phyloP scores from a whole-genome alignment of 805 yeast species.

The Nakazawaea peltata region DNA sequence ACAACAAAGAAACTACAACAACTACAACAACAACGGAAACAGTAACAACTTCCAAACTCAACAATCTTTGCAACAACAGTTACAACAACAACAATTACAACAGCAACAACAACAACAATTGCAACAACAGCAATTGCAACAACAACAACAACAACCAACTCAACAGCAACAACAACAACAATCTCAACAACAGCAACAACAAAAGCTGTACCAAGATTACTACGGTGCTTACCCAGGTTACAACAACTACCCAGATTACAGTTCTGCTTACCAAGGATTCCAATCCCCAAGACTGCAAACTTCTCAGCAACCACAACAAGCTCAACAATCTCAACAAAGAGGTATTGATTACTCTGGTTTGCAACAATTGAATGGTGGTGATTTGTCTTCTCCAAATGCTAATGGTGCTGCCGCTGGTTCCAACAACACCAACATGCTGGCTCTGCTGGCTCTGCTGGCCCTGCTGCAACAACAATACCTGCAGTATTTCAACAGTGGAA shows the following conservation, averaged over 20 bases:
- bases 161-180: constrained; percentile 4
- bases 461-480: constrained; percentile 5
- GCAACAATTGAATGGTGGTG: neutral
- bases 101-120: constrained; percentile 5
- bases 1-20: constrained; percentile 12
- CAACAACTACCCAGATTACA: constrained; percentile 1
- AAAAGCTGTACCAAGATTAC: constrained; percentile 12
- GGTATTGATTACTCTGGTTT: neutral
- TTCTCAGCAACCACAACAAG: constrained; percentile 8
- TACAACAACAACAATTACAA: constrained; percentile 10
- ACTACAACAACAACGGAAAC: constrained; percentile 14
- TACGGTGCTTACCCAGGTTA: constrained; percentile 7
- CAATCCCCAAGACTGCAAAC: constrained; percentile 12
- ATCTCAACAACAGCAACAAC: constrained; percentile 7
- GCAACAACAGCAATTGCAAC: constrained; percentile 6
- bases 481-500: constrained; percentile 6
- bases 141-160: constrained; percentile 10
- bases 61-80: constrained; percentile 12
- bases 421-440: constrained; percentile 5
- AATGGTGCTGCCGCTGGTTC: constrained; percentile 1
- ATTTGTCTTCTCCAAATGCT: constrained; percentile 6
- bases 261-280: constrained; percentile 1
- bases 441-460: constrained; percentile 8
- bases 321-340: neutral
- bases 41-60: constrained; percentile 16